Evolutionary conservation across 768 basidiomycete genomes (phyloP).

Genomic region (Amanita fuliginea): DNA sequence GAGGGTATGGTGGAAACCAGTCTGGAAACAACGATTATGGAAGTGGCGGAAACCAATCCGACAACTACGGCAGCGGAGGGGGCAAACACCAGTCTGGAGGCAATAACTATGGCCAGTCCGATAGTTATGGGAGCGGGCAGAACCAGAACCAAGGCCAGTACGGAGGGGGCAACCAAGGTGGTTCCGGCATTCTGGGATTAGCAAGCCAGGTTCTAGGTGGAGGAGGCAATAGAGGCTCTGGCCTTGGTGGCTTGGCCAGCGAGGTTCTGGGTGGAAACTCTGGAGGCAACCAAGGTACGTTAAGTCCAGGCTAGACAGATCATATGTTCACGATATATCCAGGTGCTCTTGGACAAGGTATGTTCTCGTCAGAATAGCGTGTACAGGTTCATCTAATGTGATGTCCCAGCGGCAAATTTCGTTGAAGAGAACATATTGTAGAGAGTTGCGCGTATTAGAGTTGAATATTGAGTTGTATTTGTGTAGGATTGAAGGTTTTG

Average conservation of each 20-base stretch:
- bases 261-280: background rate
- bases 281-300: background rate
- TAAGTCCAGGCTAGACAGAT: constrained; percentile 11
- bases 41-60: background rate
- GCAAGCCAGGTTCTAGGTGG: background rate
- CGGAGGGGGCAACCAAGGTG: background rate
- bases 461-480: background rate
- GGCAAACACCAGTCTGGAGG: background rate
- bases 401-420: constrained; percentile 23
- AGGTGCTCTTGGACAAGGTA: constrained; percentile 24
- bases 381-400: background rate
- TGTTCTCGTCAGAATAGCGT: background rate
- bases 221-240: background rate
- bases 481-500: background rate
- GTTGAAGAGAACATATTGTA: constrained; percentile 26
- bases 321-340: background rate
- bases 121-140: background rate
- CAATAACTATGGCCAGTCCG: background rate
- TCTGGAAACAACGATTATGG: background rate
- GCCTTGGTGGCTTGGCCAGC: background rate
- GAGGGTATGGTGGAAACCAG: background rate
- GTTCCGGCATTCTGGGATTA: background rate
- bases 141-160: background rate
- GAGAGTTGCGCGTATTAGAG: too few relatives aligned
- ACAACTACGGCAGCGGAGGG: background rate